Percentiles rank a stretch among this genome's conserved stretches.
phyloP scores from a whole-genome alignment of 345 rosid genomes.

The Eucalyptus pauciflora region DNA sequence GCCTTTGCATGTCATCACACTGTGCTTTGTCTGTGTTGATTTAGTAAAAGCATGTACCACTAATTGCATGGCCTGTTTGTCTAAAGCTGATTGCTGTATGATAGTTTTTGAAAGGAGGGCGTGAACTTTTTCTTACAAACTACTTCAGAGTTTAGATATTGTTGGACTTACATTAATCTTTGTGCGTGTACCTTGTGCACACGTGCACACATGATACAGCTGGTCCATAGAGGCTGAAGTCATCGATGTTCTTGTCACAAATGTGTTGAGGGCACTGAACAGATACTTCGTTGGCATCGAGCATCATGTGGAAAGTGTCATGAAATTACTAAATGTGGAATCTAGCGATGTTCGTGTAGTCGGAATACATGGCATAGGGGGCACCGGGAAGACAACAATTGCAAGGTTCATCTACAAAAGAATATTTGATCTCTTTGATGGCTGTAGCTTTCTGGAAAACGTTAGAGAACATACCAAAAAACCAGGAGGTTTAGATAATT shows the following conservation, averaged over 20 bases:
- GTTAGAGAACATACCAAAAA: background rate
- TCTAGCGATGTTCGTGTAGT: background rate
- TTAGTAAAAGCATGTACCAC: no score
- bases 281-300: rapidly evolving
- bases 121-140: background rate
- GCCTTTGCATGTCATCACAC: no score
- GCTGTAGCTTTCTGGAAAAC: background rate
- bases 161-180: background rate
- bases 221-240: rapidly evolving
- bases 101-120: background rate
- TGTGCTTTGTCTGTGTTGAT: no score
- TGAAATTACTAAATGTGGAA: background rate
- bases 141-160: background rate
- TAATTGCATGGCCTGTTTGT: no score
- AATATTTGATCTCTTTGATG: background rate
- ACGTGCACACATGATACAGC: background rate
- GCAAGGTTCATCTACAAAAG: background rate
- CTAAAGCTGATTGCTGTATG: no score
- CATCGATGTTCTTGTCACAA: rapidly evolving
- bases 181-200: background rate
- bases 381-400: background rate
- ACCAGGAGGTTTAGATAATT: background rate
- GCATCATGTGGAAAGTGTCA: background rate
- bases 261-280: background rate
- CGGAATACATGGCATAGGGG: background rate